These are phyloP conservation scores for carrot (Daucus carota) DNA, from an alignment of 129 eudicot genomes.

Conservation along the genomic window DH1_v3.0 NC_030381.2:52564001-52564500, in stretches of 20 bases:
- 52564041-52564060: slow-evolving; percentile 75
- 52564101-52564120: slow-evolving; percentile 48
- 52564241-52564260: slow-evolving; percentile 47
- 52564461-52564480: too few species aligned
- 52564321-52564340: slow-evolving; percentile 77
- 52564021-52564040: slow-evolving; percentile 80
- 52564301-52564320: slow-evolving; percentile 67
- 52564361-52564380: slow-evolving; percentile 81
- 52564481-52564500: too few species aligned
- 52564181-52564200: slow-evolving; percentile 78
- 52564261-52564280: slow-evolving; percentile 34
- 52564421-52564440: slow-evolving; percentile 63
- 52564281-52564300: slow-evolving; percentile 81
- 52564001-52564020: slow-evolving; percentile 93
- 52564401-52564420: slow-evolving; percentile 58
- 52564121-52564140: slow-evolving; percentile 74
- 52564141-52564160: slow-evolving; percentile 83
- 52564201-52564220: slow-evolving; percentile 58
- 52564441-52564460: slow-evolving; percentile 71
- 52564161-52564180: slow-evolving; percentile 87
- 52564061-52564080: slow-evolving; percentile 65
- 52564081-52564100: slow-evolving; percentile 61
- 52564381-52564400: slow-evolving; percentile 87
- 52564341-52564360: slow-evolving; percentile 80
- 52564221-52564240: slow-evolving; percentile 52